These are phyloP conservation scores for Rhododendron kiyosumense DNA, from an alignment of 148 eudicot genomes.

Conservation along the genomic window DNA sequence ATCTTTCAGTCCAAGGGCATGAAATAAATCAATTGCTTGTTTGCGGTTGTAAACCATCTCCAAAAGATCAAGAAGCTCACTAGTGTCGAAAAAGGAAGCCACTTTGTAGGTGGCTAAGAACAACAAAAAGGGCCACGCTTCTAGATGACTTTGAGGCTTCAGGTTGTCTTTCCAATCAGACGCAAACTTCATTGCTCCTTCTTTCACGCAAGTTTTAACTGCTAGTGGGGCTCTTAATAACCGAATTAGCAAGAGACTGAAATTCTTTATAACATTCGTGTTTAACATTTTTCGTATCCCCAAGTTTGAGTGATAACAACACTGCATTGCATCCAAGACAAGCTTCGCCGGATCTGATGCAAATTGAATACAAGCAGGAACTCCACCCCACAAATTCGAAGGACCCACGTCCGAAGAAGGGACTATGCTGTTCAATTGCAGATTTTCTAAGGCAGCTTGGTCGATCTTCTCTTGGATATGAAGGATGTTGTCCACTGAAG, in stretches of 20 bases:
- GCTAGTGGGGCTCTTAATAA: conserved; percentile 23
- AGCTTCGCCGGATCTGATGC: conserved; percentile 39
- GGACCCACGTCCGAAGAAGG: neutral
- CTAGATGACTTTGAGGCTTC: neutral
- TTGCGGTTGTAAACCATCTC: neutral
- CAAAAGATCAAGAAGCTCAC: conserved; percentile 19
- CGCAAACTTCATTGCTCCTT: conserved; percentile 14
- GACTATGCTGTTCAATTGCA: neutral
- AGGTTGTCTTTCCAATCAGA: conserved; percentile 17
- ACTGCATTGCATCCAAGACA: conserved; percentile 34
- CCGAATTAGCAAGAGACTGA: conserved; percentile 16
- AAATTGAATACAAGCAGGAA: conserved; percentile 21
- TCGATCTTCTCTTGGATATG: neutral
- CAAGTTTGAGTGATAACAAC: conserved; percentile 8
- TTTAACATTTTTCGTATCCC: too few relatives aligned
- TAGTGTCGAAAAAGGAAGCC: conserved; percentile 3
- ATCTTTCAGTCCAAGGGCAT: too few relatives aligned
- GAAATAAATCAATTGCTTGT: neutral
- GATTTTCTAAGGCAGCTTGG: neutral
- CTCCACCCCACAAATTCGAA: neutral
- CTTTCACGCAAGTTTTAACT: conserved; percentile 12
- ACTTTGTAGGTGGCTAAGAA: conserved; percentile 15
- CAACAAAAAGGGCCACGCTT: conserved; percentile 12
- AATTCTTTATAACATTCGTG: conserved; percentile 1
- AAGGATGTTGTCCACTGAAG: neutral